Percentiles rank a stretch among this genome's conserved stretches.
These are phyloP conservation scores for Trametes sp. DNA, from an alignment of 1,284 basidiomycete species.

Conservation along the genomic window DNA sequence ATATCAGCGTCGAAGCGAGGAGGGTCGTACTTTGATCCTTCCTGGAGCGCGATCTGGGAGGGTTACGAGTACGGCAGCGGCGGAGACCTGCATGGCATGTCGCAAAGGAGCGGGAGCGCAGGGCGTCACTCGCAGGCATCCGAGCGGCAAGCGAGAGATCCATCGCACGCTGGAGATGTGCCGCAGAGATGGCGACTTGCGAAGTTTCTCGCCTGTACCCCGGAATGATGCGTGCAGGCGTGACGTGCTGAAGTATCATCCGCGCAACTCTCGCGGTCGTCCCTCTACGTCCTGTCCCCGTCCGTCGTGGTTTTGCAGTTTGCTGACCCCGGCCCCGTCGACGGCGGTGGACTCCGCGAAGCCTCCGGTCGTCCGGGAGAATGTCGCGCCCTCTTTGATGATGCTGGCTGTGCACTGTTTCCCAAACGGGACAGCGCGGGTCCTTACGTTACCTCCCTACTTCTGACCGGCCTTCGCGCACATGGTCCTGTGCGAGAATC, in stretches of 20 bases:
- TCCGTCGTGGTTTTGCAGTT: too few species aligned
- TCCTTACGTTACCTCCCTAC: neutral
- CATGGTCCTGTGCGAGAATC: neutral
- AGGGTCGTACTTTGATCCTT: neutral
- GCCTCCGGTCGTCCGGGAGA: neutral
- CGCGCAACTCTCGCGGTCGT: neutral
- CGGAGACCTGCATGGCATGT: slow-evolving; percentile 10
- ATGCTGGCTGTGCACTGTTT: neutral
- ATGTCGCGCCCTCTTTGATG: neutral
- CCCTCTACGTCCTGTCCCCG: neutral
- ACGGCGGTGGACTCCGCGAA: neutral
- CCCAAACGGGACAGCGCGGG: neutral
- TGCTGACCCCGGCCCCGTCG: neutral
- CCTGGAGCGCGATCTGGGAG: neutral
- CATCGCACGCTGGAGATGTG: slow-evolving; percentile 10
- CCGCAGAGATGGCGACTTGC: slow-evolving; percentile 10
- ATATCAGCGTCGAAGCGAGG: slow-evolving; percentile 4
- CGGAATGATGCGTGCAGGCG: slow-evolving; percentile 2
- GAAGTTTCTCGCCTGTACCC: neutral
- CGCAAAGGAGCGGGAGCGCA: slow-evolving; percentile 4
- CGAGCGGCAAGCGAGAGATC: slow-evolving; percentile 1
- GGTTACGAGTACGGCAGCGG: neutral
- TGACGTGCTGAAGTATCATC: neutral
- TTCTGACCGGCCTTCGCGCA: neutral
- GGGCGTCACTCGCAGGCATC: neutral